Percentiles rank a stretch among this genome's conserved stretches.
These are phyloP conservation scores for Ascobolus immersus DNA, from an alignment of 495 filamentous ascomycete genomes.

Conservation along the genomic window DNA sequence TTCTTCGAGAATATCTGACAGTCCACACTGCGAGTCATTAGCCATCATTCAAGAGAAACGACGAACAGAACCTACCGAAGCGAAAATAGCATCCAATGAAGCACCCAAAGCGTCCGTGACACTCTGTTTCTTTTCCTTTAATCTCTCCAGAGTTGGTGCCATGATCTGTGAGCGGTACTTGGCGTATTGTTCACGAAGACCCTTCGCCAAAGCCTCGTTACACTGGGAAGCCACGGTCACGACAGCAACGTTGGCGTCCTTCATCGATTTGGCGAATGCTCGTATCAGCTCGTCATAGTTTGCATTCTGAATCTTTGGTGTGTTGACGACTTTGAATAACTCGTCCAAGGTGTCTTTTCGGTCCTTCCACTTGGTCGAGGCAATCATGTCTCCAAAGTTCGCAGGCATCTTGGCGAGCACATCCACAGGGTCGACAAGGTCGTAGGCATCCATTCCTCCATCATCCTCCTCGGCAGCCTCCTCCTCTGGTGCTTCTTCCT, in stretches of 20 bases:
- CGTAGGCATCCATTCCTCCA: constrained; percentile 54
- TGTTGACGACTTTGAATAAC: constrained; percentile 47
- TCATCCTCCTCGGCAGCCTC: constrained; percentile 44
- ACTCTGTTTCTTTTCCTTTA: constrained; percentile 88
- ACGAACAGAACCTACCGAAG: constrained; percentile 20
- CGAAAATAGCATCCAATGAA: constrained; percentile 70
- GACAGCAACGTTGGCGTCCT: constrained; percentile 91
- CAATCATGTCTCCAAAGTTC: constrained; percentile 55
- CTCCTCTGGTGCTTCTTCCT: constrained; percentile 32
- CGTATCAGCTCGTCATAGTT: constrained; percentile 63
- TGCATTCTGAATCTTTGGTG: constrained; percentile 77
- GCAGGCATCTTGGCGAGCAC: constrained; percentile 61
- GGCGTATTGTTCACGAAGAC: constrained; percentile 47
- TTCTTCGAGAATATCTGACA: constrained; percentile 72
- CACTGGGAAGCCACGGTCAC: constrained; percentile 86
- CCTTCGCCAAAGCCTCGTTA: constrained; percentile 75
- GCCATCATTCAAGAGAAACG: neutral
- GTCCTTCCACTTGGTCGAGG: constrained; percentile 93
- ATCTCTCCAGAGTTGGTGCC: constrained; percentile 66
- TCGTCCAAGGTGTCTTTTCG: constrained; percentile 84
- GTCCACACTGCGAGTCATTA: constrained; percentile 24
- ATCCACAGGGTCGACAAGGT: constrained; percentile 75
- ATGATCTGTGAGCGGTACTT: constrained; percentile 61
- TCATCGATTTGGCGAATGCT: constrained; percentile 80
- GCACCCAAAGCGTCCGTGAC: constrained; percentile 68